Percentiles rank a stretch among this genome's conserved stretches.
Evolutionary conservation across 2,329 filamentous ascomycete genomes (phyloP).

Genomic region (Cytospora paraplurivora): DNA sequence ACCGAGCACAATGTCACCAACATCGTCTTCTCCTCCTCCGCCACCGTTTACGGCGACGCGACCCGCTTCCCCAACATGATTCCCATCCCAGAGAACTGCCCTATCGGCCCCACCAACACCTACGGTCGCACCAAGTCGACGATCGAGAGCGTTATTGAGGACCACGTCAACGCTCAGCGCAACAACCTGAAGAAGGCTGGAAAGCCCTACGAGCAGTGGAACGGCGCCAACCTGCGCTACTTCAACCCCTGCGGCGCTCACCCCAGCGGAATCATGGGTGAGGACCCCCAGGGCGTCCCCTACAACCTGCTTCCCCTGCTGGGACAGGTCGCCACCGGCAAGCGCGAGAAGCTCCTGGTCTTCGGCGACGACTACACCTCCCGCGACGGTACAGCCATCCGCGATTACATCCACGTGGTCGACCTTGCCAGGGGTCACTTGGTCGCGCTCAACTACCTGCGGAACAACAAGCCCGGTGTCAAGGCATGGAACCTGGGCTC

Average conservation of each 20-base stretch:
- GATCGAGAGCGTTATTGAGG: slow-evolving; percentile 89
- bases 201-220: slow-evolving; percentile 80
- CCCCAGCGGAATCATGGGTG: slow-evolving; percentile 95
- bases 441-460: slow-evolving; percentile 86
- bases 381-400: slow-evolving; percentile 88
- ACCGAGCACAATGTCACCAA: slow-evolving; percentile 87
- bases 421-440: slow-evolving; percentile 87
- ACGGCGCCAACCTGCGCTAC: slow-evolving; percentile 89
- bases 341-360: slow-evolving; percentile 89
- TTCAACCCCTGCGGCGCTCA: slow-evolving; percentile 97
- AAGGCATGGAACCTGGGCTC: slow-evolving; percentile 97
- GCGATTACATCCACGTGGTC: slow-evolving; percentile 97
- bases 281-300: slow-evolving; percentile 93
- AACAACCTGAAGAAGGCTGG: slow-evolving; percentile 79
- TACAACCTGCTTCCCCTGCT: slow-evolving; percentile 95
- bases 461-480: slow-evolving; percentile 81
- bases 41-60: slow-evolving; percentile 97
- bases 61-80: slow-evolving; percentile 98
- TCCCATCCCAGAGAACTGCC: slow-evolving; percentile 95
- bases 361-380: slow-evolving; percentile 95
- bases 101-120: slow-evolving; percentile 93
- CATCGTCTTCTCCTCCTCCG: slow-evolving; percentile 98
- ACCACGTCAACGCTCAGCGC: slow-evolving; percentile 85
- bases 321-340: slow-evolving; percentile 93
- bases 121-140: slow-evolving; percentile 96